Evolutionary conservation across 1,139 yeast genomes (phyloP).

Genomic region (Suhomyces anneliseae): DNA sequence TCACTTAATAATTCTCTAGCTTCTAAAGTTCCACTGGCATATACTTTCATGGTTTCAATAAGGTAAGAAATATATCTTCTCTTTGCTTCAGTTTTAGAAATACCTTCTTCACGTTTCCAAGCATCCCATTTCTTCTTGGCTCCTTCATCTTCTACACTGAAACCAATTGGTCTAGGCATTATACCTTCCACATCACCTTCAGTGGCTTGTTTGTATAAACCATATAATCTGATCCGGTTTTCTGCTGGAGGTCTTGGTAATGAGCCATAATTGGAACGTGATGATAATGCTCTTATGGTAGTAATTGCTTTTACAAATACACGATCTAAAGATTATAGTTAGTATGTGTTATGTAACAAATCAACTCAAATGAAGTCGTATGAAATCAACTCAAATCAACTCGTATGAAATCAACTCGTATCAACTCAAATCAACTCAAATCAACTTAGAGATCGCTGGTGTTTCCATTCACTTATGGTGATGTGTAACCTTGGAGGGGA

Average conservation of each 20-base stretch:
- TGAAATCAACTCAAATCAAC: not conserved
- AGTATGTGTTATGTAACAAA: slow-evolving; percentile 4
- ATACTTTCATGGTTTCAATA: slow-evolving; percentile 70
- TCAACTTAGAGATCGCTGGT: too few relatives aligned
- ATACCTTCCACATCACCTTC: slow-evolving; percentile 78
- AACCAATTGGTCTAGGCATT: slow-evolving; percentile 65
- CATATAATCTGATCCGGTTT: slow-evolving; percentile 68
- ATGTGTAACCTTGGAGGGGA: too few relatives aligned
- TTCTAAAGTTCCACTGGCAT: slow-evolving; percentile 68
- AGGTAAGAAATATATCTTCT: slow-evolving; percentile 64
- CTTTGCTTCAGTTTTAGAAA: slow-evolving; percentile 73
- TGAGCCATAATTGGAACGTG: slow-evolving; percentile 66
- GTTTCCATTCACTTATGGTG: too few relatives aligned
- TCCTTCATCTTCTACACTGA: slow-evolving; percentile 60
- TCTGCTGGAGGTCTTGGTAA: slow-evolving; percentile 81
- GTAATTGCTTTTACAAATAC: slow-evolving; percentile 80
- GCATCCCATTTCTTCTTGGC: slow-evolving; percentile 82
- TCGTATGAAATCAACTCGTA: too few relatives aligned
- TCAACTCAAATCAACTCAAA: not conserved
- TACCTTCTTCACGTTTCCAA: slow-evolving; percentile 76
- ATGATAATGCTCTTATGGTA: slow-evolving; percentile 71
- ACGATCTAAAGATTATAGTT: slow-evolving; percentile 46
- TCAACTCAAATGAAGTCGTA: too few relatives aligned
- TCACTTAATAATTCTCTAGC: slow-evolving; percentile 67
- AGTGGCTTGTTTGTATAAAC: slow-evolving; percentile 84